Percentiles rank a stretch among this genome's conserved stretches.
Evolutionary conservation across 2,329 filamentous ascomycete species (phyloP).

Genomic region (Shiraia bambusicola): DNA sequence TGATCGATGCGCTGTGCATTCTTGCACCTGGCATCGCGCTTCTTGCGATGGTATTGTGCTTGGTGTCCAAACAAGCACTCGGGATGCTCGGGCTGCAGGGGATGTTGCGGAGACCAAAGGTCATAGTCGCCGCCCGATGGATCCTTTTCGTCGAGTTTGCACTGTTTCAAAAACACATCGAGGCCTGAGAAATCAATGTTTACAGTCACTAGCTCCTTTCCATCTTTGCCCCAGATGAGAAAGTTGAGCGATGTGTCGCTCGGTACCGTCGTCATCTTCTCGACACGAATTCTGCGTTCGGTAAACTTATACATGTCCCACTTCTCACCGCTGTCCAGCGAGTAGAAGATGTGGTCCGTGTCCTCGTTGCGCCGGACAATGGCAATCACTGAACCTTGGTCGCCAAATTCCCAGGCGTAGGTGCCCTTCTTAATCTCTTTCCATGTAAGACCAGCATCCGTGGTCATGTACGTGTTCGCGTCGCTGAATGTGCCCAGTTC

Average conservation of each 20-base stretch:
- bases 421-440: slow-evolving; percentile 79
- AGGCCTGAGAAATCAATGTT: slow-evolving; percentile 89
- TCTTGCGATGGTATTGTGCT: slow-evolving; percentile 89
- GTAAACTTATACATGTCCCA: slow-evolving; percentile 80
- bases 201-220: slow-evolving; percentile 64
- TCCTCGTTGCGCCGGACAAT: slow-evolving; percentile 72
- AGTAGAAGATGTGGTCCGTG: slow-evolving; percentile 72
- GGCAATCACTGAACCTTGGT: slow-evolving; percentile 89
- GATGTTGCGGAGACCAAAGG: slow-evolving; percentile 85
- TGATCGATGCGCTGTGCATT: slow-evolving; percentile 68
- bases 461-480: slow-evolving; percentile 86
- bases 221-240: slow-evolving; percentile 75
- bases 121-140: slow-evolving; percentile 72
- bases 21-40: slow-evolving; percentile 73
- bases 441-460: slow-evolving; percentile 90
- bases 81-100: slow-evolving; percentile 69
- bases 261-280: slow-evolving; percentile 82
- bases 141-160: slow-evolving; percentile 64
- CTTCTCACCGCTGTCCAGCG: slow-evolving; percentile 74
- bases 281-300: slow-evolving; percentile 65
- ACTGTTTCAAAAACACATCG: slow-evolving; percentile 62
- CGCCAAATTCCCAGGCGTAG: slow-evolving; percentile 93
- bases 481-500: slow-evolving; percentile 67
- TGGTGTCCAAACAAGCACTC: slow-evolving; percentile 92
- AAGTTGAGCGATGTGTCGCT: slow-evolving; percentile 91